Base-by-base conservation (phyloP, 2,329 filamentous ascomycete species). In the Botrytis medusae region DNA sequence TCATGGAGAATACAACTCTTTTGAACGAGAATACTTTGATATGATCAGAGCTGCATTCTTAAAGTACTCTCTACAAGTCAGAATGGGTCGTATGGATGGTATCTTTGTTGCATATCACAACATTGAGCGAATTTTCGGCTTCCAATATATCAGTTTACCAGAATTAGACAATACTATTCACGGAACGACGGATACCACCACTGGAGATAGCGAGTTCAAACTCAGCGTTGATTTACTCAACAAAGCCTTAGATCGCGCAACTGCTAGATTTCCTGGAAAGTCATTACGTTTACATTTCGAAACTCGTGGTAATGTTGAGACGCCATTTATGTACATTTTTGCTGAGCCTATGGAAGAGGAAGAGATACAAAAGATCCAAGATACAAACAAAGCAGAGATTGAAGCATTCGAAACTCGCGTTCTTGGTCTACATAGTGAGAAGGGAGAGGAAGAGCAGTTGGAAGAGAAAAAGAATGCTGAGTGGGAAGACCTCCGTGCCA, bases 61-160 rank as follows among this genome's bases (percentile, higher is more conserved):
- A 72, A 99, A 99, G 80, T 99, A 99, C 82, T 97, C 95, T 16
- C 86, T 99, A 44, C 96, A 99, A 83, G 97, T 95, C 42, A 93
- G 96, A 62, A 97, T 99, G 89, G 96, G 97, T 29, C 91, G 95
- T 68, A 99, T 99, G 97, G 95, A 99, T 80, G 96, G 96, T 71
- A 98, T 98, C 68, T 99, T 98, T 80, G 93, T 98, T 34, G 96
- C 96, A 3, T 99, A 91, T 81, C 96, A 99, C 85, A 99, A 99
- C 81, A 93, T 94, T 2, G 88, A 95, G 82, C 92, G 95, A 72
- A 97, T 99, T 68, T 99, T 99, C 81, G 96, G 96, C 9, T 99
- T 99, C 82, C 96, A 99, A 82, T 99, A 99, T 81, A 88, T 99
- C 74, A 91, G 90, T 74, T 83, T 98, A 22, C 81, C 88, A 6